These are phyloP conservation scores for Aspergillus sclerotialis DNA, from an alignment of 2,329 filamentous ascomycete species.

Conservation along the genomic window DNA sequence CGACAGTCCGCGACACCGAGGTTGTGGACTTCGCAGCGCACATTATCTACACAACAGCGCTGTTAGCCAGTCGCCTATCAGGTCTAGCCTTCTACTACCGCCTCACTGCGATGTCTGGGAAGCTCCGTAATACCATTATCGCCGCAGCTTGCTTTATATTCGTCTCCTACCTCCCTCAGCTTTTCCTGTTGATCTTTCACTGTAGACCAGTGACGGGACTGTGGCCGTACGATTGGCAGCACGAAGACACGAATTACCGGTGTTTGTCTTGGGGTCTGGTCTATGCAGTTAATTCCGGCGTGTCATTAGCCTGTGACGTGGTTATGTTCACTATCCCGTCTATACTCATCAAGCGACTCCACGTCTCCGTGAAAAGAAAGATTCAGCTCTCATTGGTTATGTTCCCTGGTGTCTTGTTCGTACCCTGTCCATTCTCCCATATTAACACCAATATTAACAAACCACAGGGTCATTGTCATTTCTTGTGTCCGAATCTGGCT, in stretches of 20 bases:
- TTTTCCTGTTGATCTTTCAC: slow-evolving; percentile 47
- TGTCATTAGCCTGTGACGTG: slow-evolving; percentile 46
- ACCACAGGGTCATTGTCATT: slow-evolving; percentile 42
- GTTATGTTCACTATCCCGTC: slow-evolving; percentile 46
- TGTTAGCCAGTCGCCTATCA: slow-evolving; percentile 46
- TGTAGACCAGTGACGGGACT: slow-evolving; percentile 45
- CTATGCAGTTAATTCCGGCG: slow-evolving; percentile 45
- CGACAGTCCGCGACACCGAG: slow-evolving; percentile 38
- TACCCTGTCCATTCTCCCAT: neutral
- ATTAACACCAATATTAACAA: slow-evolving; percentile 2
- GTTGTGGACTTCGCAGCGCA: slow-evolving; percentile 46
- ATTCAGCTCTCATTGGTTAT: slow-evolving; percentile 43
- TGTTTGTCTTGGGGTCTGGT: slow-evolving; percentile 48
- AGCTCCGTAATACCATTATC: slow-evolving; percentile 15
- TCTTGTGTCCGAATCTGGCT: slow-evolving; percentile 43
- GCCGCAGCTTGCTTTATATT: slow-evolving; percentile 29
- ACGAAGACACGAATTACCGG: slow-evolving; percentile 31
- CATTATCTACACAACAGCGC: slow-evolving; percentile 45
- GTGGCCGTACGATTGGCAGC: slow-evolving; percentile 48
- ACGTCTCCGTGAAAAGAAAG: slow-evolving; percentile 40
- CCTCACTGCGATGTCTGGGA: slow-evolving; percentile 31
- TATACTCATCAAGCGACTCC: slow-evolving; percentile 41
- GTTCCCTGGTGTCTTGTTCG: slow-evolving; percentile 45
- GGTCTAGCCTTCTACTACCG: slow-evolving; percentile 48
- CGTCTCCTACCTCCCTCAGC: slow-evolving; percentile 41